A percentile compares a stretch with the other conserved stretches of the same genome.
phyloP scores from a whole-genome alignment of 805 yeast species.

The Yarrowia deformans region DNA sequence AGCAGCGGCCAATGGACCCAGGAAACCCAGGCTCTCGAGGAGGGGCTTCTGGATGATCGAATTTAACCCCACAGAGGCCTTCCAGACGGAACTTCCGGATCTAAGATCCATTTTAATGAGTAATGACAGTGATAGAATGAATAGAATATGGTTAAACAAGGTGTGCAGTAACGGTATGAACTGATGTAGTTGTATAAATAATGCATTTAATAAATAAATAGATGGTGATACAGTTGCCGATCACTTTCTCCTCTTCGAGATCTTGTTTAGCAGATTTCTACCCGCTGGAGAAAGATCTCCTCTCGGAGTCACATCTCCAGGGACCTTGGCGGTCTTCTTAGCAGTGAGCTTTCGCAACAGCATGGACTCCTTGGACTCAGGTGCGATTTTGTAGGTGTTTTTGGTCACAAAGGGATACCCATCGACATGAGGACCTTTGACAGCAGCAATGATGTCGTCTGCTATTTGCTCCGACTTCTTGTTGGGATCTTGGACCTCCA shows the following conservation, averaged over 20 bases:
- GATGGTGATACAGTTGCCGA: background rate
- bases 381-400: slow-evolving; percentile 41
- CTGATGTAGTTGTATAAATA: background rate
- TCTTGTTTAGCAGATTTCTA: slow-evolving; percentile 16
- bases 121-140: slow-evolving; percentile 31
- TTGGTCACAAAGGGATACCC: slow-evolving; percentile 42
- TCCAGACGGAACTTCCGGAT: background rate
- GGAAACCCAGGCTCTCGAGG: slow-evolving; percentile 28
- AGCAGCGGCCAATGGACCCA: slow-evolving; percentile 38
- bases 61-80: slow-evolving; percentile 29
- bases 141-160: slow-evolving; percentile 24
- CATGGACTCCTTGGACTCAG: slow-evolving; percentile 39
- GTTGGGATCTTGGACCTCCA: slow-evolving; percentile 9
- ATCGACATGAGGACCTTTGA: slow-evolving; percentile 40
- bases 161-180: background rate
- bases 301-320: slow-evolving; percentile 26
- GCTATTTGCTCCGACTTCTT: slow-evolving; percentile 10
- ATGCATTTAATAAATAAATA: background rate
- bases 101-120: slow-evolving; percentile 28
- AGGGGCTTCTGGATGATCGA: slow-evolving; percentile 36
- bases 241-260: slow-evolving; percentile 18
- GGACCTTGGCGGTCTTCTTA: slow-evolving; percentile 23
- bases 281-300: slow-evolving; percentile 18
- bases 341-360: slow-evolving; percentile 38
- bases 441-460: slow-evolving; percentile 23